Evolutionary conservation across 1,284 basidiomycete species (phyloP), one percentile per base, ranked within the genome.

Genomic region (Sporisorium exsertum): DNA sequence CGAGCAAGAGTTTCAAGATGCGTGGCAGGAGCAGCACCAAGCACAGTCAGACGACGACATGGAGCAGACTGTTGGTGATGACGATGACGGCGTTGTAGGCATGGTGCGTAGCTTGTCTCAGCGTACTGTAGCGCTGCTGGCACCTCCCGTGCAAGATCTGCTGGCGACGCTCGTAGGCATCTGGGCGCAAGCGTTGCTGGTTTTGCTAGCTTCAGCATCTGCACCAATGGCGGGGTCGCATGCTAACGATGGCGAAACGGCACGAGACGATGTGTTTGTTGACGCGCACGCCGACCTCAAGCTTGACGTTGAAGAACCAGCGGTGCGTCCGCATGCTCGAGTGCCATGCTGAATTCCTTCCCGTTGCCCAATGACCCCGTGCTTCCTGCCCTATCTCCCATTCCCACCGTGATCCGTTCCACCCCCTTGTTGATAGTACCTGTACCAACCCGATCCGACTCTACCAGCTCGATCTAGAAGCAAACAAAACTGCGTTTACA

Each of bases 121-220:
- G 18, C 64, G 56, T 7, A 62, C 69, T 16, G 16, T 72, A 9
- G 58, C 51, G 20, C 22, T 63, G 51, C 16, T 65, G 15, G 60
- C 51, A 24, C 46, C 64, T 20, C 54, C 55, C 8, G 46, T 56
- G 9, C 47, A 59, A 22, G 59, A 66, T 49, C 24, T 72, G 15
- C 6, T 72, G 22, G 46, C 58, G 46, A 63, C 50, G 16, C 51
- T 71, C 3, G 42, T 71, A 16, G 58, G 62, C 32, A 45, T 65
- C 13, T 71, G 68, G 68, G 68, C 68, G 9, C 68, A 71, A 29
- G 35, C 60, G 32, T 37, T 71, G 53, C 58, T 71, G 16, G 12
- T 64, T 1, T 32, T 71, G 18, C 50, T 64, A 8, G 53, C 54
- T 15, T 24, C 68, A 26, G 22, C 37, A 20, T 42, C 52, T 43